Evolutionary conservation across 192 early-diverging fungal species (phyloP), one percentile per base, ranked within the genome.

Genomic region (Phlyctochytrium planicorne): DNA sequence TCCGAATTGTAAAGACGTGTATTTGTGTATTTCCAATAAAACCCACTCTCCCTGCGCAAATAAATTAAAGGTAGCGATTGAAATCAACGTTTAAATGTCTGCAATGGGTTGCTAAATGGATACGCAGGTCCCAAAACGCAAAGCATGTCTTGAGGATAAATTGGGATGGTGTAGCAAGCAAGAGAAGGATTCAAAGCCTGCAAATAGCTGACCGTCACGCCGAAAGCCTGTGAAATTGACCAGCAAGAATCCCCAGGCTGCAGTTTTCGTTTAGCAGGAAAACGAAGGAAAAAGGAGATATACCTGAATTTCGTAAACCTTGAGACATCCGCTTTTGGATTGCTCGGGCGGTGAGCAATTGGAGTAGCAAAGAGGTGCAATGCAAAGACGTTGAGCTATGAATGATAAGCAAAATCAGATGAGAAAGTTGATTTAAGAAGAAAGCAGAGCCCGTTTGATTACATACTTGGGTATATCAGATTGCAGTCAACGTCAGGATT

Each of bases 71-170:
- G n/a, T n/a, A n/a, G n/a, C n/a, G n/a, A n/a, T n/a, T n/a, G n/a
- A 50, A 50, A 50, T 50, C 40, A 50, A 10, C n/a, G 10, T 6
- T 14, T 29, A 27, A 57, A 57, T 57, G 55, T 57, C 27, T 57
- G 16, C 16, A 57, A 14, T 10, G 55, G 55, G 6, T 14, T 14
- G 55, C 14, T 10, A 6, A 29, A 25, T 6, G 55, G 55, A 29
- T 57, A 57, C 6, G 20, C 55, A 57, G 55, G 55, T 57, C 55
- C 55, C 6, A 57, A 10, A 29, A 57, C 27, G 55, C 55, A 57
- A 25, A 57, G 55, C 55, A 57, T 14, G 55, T 57, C 27, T 27
- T 57, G 55, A 14, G 55, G 55, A 25, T 57, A 57, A 20, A 57
- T 57, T 27, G 55, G 55, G 27, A 57, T 57, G 20, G 14, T 14